Base-by-base conservation (phyloP, 139 green algal genomes). In the Tetradesmus obliquus region DNA sequence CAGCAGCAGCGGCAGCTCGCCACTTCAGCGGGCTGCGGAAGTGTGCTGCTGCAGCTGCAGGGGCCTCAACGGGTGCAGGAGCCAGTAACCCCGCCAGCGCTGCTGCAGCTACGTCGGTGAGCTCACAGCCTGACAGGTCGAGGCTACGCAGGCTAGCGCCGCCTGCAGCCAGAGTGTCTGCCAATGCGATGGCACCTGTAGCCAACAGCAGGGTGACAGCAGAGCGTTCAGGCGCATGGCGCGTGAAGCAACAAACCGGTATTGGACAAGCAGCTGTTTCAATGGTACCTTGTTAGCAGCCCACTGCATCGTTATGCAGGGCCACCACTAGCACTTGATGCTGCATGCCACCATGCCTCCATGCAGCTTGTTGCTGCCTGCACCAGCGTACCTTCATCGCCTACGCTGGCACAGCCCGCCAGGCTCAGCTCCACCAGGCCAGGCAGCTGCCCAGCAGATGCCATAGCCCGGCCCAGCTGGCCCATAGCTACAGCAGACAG, bases 71-170 rank as follows among this genome's bases (percentile, higher is more conserved):
- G 60, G 53, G 85, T 32, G 51, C 60, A 66, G 60, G 20, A 32
- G 85, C 45, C 51, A 45, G 53, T 71, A 54, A 5, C 15, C 8
- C 81, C 79, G 88, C 76, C 57, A 86, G n/a, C 12, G 74, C 72
- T 60, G 58, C 55, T 45, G 55, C 88, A 24, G 55, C 86, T 15
- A 4, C 1, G 19, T 90, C 71, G 5, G 71, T 90, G 0, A 90
- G 8, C 15, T 90, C 86, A 69, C 86, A 90, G 51, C 86, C 71
- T 76, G 71, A 84, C 69, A 90, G 72, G 71, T 90, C 53, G 6
- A 90, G n/a, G 71, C 69, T 54, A 1, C n/a, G 10, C 86, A 90
- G 4, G 71, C 71, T 90, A 71, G 53, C 22, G 19, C 54, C 15
- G 3, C n/a, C 15, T 19, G 20, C 19, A 24, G 62, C 10, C 53